phyloP scores from a whole-genome alignment of 148 eudicot species.

The Talinum fruticosum region DNA sequence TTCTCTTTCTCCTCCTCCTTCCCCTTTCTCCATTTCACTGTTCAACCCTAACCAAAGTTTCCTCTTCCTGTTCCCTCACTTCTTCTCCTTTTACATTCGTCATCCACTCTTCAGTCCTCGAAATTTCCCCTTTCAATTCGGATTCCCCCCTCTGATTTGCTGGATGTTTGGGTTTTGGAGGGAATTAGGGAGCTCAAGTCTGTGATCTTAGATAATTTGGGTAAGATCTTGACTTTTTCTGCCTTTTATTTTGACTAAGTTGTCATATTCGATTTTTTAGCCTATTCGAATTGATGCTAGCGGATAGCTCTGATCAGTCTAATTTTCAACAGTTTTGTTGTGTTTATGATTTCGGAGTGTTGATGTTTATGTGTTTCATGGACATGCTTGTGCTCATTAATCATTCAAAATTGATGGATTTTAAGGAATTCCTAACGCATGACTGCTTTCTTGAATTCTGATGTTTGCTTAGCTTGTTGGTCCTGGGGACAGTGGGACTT shows the following conservation, averaged over 20 bases:
- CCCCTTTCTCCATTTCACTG: neutral
- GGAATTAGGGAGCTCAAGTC: neutral
- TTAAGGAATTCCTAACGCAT: neutral
- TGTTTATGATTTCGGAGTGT: neutral
- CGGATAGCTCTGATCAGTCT: neutral
- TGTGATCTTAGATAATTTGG: constrained; percentile 1
- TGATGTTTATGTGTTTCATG: neutral
- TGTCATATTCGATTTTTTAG: neutral
- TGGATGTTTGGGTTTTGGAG: neutral
- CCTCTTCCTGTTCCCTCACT: neutral
- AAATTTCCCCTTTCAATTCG: constrained; percentile 5
- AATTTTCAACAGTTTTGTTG: neutral
- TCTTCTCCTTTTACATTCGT: constrained; percentile 19
- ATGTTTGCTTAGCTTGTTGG: constrained; percentile 6
- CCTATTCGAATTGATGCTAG: neutral
- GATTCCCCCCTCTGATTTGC: neutral
- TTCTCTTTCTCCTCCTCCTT: constrained; percentile 16
- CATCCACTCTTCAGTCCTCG: constrained; percentile 8
- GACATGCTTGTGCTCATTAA: neutral
- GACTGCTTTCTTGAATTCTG: neutral
- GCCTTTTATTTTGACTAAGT: neutral
- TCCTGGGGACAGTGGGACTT: constrained; percentile 13
- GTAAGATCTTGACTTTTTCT: constrained; percentile 6
- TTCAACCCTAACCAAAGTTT: constrained; percentile 14
- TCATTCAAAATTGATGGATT: neutral